Evolutionary conservation across 106 monocot genomes (phyloP).

Genomic region (Platanthera guangdongensis): DNA sequence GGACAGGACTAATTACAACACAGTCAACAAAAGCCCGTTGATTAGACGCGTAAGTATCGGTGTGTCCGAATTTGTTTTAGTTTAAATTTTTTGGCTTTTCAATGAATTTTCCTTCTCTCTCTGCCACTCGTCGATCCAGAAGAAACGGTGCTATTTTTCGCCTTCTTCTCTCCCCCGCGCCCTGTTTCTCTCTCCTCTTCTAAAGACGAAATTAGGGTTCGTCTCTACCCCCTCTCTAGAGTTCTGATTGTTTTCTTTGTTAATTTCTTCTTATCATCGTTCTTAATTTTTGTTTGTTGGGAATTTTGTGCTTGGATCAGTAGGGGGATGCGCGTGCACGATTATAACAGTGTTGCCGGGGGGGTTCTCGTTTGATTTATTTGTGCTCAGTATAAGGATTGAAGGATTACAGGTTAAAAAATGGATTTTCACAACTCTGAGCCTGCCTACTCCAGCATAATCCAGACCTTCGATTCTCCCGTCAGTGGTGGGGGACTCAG

Average conservation of each 20-base stretch:
- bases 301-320: conserved; percentile 2
- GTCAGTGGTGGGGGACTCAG: conserved; percentile 22
- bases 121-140: background rate
- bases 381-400: background rate
- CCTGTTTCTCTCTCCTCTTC: background rate
- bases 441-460: background rate
- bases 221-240: background rate
- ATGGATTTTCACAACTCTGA: conserved; percentile 1
- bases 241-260: background rate
- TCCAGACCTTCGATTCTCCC: background rate
- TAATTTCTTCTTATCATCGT: background rate
- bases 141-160: background rate
- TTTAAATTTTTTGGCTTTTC: background rate
- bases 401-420: background rate
- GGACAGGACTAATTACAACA: no score
- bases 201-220: conserved; percentile 3
- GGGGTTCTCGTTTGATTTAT: background rate
- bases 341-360: background rate
- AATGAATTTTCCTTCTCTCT: background rate
- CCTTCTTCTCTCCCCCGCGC: background rate
- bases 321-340: background rate
- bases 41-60: no score
- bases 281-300: background rate
- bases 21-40: no score
- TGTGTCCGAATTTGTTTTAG: background rate